Conservation (phyloP, 2,329 filamentous ascomycete species). For the Nemania diffusa region DNA sequence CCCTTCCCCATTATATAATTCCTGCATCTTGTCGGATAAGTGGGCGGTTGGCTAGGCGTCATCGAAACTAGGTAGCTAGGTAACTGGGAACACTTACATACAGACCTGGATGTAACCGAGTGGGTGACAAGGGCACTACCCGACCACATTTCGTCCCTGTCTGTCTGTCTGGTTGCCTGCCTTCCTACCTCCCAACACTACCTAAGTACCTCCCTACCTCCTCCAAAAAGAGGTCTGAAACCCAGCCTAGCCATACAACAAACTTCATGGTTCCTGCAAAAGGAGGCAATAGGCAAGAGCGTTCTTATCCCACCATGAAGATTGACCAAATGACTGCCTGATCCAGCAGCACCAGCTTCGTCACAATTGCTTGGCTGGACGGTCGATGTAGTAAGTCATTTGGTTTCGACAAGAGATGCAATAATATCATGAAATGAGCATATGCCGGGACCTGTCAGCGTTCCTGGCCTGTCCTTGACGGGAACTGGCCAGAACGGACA, state of each 20-base stretch:
- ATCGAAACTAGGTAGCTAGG: not conserved
- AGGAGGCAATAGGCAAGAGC: slow-evolving; percentile 14
- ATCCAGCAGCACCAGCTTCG: slow-evolving; percentile 28
- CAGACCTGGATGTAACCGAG: slow-evolving; percentile 10
- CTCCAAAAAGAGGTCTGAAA: slow-evolving; percentile 8
- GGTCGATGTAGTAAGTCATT: slow-evolving; percentile 32
- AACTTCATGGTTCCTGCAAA: slow-evolving; percentile 6
- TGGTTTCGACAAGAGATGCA: slow-evolving; percentile 19
- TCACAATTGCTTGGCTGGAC: slow-evolving; percentile 28
- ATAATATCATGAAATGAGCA: slow-evolving; percentile 20
- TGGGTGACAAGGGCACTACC: slow-evolving; percentile 11
- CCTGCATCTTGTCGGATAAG: not conserved
- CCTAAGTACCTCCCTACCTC: not conserved
- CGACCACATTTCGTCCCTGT: slow-evolving; percentile 11
- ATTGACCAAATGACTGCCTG: slow-evolving; percentile 27
- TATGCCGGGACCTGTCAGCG: slow-evolving; percentile 13
- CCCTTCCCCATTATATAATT: slow-evolving; percentile 14
- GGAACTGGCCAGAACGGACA: slow-evolving; percentile 15
- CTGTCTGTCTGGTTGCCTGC: not conserved
- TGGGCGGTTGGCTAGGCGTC: slow-evolving; percentile 3
- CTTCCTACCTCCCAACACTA: not conserved
- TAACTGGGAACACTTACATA: not conserved
- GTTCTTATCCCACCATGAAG: slow-evolving; percentile 19
- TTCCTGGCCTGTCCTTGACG: slow-evolving; percentile 10
- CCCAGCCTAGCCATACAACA: slow-evolving; percentile 15